A percentile compares a stretch with the other conserved stretches of the same genome.
phyloP scores from a whole-genome alignment of 1,284 basidiomycete genomes.

The Trametes hirsuta region DNA sequence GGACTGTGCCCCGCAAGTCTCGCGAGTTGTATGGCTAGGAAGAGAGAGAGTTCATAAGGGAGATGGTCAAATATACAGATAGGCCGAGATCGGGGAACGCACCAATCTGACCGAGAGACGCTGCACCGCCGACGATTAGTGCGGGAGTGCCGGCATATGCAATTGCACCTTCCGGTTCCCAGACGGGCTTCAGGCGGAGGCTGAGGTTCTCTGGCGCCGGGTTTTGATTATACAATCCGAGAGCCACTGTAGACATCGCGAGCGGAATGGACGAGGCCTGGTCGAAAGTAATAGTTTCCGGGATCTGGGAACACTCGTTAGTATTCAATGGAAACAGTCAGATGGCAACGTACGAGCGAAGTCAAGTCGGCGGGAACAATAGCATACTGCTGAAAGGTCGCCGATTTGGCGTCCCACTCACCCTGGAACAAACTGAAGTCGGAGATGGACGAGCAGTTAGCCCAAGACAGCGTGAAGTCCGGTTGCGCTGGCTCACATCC shows the following conservation, averaged over 20 bases:
- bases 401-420: background rate
- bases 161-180: background rate
- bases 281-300: background rate
- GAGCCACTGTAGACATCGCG: background rate
- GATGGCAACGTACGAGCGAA: background rate
- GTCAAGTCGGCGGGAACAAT: background rate
- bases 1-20: background rate
- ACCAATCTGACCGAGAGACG: background rate
- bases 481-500: background rate
- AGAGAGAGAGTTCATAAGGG: background rate
- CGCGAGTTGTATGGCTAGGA: background rate
- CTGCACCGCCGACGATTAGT: background rate
- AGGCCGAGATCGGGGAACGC: background rate
- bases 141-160: background rate
- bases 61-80: background rate
- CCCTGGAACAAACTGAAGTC: background rate
- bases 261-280: background rate
- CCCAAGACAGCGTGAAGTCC: background rate
- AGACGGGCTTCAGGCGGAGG: background rate
- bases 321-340: too few species aligned
- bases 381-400: background rate
- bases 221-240: background rate
- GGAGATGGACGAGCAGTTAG: background rate
- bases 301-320: background rate
- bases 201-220: background rate